Conservation (phyloP, 371 early-diverging fungal genomes). For the Blakeslea trispora region DNA sequence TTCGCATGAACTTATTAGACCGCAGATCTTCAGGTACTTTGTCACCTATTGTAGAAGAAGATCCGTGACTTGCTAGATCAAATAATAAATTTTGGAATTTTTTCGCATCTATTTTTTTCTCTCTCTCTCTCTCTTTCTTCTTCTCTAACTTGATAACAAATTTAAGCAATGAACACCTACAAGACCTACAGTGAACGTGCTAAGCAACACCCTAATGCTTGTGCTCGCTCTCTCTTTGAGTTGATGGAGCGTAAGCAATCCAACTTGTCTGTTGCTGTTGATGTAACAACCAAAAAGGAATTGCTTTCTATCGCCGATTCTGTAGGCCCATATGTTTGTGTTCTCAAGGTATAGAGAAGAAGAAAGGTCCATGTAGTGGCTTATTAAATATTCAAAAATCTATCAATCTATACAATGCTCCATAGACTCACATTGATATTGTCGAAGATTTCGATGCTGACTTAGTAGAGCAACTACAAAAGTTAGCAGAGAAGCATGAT, state of each 20-base stretch:
- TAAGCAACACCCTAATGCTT: constrained; percentile 59
- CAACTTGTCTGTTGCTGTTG: constrained; percentile 90
- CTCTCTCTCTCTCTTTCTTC: neutral
- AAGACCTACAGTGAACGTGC: constrained; percentile 61
- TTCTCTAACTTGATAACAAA: neutral
- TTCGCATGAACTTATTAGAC: constrained; percentile 23
- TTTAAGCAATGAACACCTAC: constrained; percentile 37
- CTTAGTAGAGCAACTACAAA: constrained; percentile 70
- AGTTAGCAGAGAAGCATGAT: constrained; percentile 81
- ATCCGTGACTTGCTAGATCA: constrained; percentile 11
- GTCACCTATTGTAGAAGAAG: constrained; percentile 34
- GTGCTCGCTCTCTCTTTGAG: constrained; percentile 74
- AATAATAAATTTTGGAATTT: neutral
- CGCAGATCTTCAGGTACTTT: constrained; percentile 20
- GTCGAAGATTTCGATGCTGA: constrained; percentile 90
- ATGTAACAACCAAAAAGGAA: constrained; percentile 86
- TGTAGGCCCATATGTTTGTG: constrained; percentile 92
- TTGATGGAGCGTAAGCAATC: constrained; percentile 90
- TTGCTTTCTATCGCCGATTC: constrained; percentile 84
- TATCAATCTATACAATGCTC: constrained; percentile 1
- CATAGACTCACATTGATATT: constrained; percentile 93
- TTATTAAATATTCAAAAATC: neutral
- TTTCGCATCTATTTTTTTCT: neutral
- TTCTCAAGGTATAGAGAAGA: constrained; percentile 73
- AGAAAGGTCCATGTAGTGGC: neutral